phyloP scores from a whole-genome alignment of 495 filamentous ascomycete species.

The Paragyromitra xinjiangensis region DNA sequence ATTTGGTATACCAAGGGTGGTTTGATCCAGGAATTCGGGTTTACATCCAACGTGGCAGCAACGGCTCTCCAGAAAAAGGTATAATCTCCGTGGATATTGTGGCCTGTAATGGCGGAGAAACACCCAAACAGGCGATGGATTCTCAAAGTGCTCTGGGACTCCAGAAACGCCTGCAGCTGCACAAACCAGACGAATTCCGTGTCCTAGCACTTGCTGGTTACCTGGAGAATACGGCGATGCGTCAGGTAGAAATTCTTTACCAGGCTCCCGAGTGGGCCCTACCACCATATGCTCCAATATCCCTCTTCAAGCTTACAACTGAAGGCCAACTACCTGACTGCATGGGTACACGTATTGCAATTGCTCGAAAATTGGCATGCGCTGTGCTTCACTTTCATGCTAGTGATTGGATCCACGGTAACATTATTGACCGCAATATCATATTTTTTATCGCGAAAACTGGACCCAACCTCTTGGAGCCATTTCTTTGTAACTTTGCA shows the following conservation, averaged over 20 bases:
- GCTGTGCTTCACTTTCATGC: constrained; percentile 38
- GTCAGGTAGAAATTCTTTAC: constrained; percentile 34
- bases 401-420: constrained; percentile 38
- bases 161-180: constrained; percentile 25
- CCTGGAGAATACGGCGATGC: constrained; percentile 3
- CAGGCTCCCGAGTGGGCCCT: constrained; percentile 26
- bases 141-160: neutral
- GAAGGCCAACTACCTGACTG: constrained; percentile 12
- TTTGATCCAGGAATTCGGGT: constrained; percentile 24
- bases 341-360: neutral
- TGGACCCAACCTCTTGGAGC: constrained; percentile 22
- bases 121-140: constrained; percentile 22
- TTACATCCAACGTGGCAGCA: constrained; percentile 4
- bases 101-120: neutral
- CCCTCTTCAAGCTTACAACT: constrained; percentile 10
- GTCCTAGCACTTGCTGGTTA: constrained; percentile 28
- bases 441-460: constrained; percentile 31
- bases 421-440: constrained; percentile 35
- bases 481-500: constrained; percentile 35
- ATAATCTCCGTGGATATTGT: constrained; percentile 20
- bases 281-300: constrained; percentile 22
- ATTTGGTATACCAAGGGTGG: constrained; percentile 12
- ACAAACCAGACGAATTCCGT: constrained; percentile 35
- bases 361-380: constrained; percentile 42
- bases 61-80: constrained; percentile 1